phyloP scores from a whole-genome alignment of 768 basidiomycete species.

The Pholiota microspora region DNA sequence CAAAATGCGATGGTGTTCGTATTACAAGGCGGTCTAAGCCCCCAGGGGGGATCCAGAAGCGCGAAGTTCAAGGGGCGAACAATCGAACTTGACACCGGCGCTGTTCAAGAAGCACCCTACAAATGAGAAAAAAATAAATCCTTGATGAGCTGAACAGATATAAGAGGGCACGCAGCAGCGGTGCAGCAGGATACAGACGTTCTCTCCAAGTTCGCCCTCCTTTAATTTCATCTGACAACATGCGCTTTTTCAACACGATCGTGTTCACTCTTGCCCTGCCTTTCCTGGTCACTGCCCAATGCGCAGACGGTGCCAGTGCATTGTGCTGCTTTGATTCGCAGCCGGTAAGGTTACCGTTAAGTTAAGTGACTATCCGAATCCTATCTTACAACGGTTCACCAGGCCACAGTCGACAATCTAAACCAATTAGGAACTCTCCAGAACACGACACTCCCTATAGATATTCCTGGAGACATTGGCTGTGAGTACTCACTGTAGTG shows the following conservation, averaged over 20 bases:
- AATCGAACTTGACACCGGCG: not conserved
- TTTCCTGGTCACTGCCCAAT: conserved; percentile 2
- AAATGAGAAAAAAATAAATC: not conserved
- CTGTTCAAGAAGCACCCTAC: not conserved
- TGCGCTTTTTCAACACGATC: conserved; percentile 2
- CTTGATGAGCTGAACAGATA: not conserved
- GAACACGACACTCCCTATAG: conserved; percentile 2
- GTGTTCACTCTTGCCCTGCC: not conserved
- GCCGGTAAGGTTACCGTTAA: not conserved
- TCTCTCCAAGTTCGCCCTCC: not conserved
- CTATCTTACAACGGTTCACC: not conserved
- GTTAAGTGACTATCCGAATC: not conserved
- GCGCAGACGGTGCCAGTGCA: not conserved
- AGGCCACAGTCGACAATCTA: conserved; percentile 3
- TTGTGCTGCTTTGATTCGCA: conserved; percentile 3
- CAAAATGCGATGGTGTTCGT: not conserved
- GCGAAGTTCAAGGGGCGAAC: conserved; percentile 3
- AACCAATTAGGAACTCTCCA: not conserved
- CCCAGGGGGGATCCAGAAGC: not conserved
- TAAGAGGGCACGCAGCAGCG: not conserved
- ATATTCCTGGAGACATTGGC: conserved; percentile 2
- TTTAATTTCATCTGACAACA: not conserved
- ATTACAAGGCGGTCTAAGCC: not conserved
- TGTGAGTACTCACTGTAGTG: not conserved
- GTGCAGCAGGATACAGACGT: not conserved